Evolutionary conservation across 495 filamentous ascomycete genomes (phyloP).

Genomic region (Endocarpon pusillum): DNA sequence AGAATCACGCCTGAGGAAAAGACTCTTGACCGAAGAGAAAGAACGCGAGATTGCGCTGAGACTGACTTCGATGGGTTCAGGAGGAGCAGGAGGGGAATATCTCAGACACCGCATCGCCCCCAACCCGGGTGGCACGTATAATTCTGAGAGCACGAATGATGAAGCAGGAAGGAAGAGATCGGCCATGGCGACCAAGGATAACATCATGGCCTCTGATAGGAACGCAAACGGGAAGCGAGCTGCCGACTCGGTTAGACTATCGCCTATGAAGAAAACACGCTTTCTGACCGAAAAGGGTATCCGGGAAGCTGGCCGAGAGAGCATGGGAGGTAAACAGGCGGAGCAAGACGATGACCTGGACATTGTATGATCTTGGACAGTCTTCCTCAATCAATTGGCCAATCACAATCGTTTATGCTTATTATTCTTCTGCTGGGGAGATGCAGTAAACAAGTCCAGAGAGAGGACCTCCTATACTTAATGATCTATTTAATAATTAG

Average conservation of each 20-base stretch:
- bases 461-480: no score
- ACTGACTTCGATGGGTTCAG: constrained; percentile 40
- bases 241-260: constrained; percentile 40
- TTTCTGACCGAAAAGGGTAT: constrained; percentile 67
- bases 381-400: no score
- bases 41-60: constrained; percentile 66
- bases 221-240: constrained; percentile 2
- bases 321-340: constrained; percentile 32
- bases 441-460: no score
- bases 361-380: constrained; percentile 27
- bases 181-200: constrained; percentile 4
- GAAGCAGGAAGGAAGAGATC: constrained; percentile 1
- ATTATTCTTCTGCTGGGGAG: no score
- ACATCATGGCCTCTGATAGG: background rate
- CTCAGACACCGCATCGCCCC: constrained; percentile 33
- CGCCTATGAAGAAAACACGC: constrained; percentile 68
- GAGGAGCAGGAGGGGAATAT: constrained; percentile 62
- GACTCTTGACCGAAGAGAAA: constrained; percentile 53
- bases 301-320: constrained; percentile 58
- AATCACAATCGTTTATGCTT: no score
- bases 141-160: no score
- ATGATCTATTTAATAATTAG: no score
- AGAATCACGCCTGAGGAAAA: constrained; percentile 41
- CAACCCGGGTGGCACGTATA: no score
- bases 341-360: constrained; percentile 38